phyloP scores from a whole-genome alignment of 148 eudicot species.

The Vaccinium darrowii region DNA sequence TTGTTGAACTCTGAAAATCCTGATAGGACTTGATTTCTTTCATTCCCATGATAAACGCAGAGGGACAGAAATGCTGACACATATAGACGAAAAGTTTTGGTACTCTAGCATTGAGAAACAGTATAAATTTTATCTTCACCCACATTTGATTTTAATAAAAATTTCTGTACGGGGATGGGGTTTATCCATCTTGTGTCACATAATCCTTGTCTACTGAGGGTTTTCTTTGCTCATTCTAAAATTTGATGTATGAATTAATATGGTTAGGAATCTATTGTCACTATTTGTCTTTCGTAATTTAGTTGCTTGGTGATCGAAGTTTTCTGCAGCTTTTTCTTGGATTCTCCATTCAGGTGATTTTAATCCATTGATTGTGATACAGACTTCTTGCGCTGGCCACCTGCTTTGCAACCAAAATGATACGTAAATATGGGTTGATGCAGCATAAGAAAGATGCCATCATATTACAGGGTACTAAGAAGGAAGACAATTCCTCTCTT shows the following conservation, averaged over 20 bases:
- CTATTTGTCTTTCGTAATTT: not conserved
- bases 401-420: constrained; percentile 65
- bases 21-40: constrained; percentile 1
- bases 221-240: not conserved
- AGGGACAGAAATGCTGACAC: not conserved
- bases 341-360: constrained; percentile 8
- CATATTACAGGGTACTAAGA: constrained; percentile 24
- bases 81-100: not conserved
- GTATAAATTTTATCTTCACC: not conserved
- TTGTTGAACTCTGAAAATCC: not conserved
- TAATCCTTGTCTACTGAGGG: not conserved
- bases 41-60: not conserved
- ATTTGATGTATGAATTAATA: not conserved
- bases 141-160: not conserved
- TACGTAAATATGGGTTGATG: constrained; percentile 65
- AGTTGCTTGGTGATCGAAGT: not conserved
- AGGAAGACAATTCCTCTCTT: constrained; percentile 26
- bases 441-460: constrained; percentile 42
- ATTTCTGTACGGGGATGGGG: not conserved
- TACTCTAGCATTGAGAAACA: not conserved
- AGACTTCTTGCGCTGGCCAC: constrained; percentile 81
- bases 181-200: not conserved
- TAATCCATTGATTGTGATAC: constrained; percentile 34
- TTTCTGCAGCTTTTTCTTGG: not conserved
- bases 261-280: not conserved